These are phyloP conservation scores for Amesomyces nigricolor DNA, from an alignment of 2,329 filamentous ascomycete species.

Conservation along the genomic window DNA sequence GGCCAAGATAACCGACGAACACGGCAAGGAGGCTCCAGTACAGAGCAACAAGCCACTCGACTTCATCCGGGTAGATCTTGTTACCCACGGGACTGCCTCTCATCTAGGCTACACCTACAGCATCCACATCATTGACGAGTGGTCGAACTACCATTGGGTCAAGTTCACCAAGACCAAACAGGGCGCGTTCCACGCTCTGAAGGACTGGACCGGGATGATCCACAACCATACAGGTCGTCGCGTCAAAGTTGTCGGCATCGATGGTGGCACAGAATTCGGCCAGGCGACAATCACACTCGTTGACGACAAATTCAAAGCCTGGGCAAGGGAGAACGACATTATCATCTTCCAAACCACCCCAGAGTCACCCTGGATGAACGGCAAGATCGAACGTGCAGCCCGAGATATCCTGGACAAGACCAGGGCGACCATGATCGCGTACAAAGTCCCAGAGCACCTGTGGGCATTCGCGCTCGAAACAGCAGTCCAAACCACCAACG, in stretches of 20 bases:
- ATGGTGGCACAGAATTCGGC: constrained; percentile 2
- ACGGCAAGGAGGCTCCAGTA: too few relatives aligned
- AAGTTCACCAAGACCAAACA: not conserved
- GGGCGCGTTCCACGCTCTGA: not conserved
- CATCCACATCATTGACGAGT: not conserved
- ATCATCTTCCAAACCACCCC: not conserved
- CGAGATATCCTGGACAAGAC: not conserved
- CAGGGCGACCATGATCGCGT: not conserved
- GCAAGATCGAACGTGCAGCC: not conserved
- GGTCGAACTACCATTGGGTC: not conserved
- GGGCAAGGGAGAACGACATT: not conserved
- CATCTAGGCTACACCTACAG: not conserved
- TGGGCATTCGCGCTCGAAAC: too few relatives aligned
- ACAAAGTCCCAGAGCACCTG: too few relatives aligned
- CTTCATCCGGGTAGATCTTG: too few relatives aligned
- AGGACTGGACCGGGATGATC: not conserved
- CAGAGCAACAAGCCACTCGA: too few relatives aligned
- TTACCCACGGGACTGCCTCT: too few relatives aligned
- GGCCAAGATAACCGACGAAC: too few relatives aligned
- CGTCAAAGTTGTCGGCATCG: not conserved
- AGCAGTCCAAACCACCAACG: too few relatives aligned
- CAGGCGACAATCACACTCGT: not conserved
- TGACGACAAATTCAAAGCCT: not conserved
- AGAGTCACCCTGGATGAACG: not conserved
- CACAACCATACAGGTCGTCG: not conserved